Base-by-base conservation (phyloP, 371 early-diverging fungal genomes). In the Saksenaea oblongispora region DNA sequence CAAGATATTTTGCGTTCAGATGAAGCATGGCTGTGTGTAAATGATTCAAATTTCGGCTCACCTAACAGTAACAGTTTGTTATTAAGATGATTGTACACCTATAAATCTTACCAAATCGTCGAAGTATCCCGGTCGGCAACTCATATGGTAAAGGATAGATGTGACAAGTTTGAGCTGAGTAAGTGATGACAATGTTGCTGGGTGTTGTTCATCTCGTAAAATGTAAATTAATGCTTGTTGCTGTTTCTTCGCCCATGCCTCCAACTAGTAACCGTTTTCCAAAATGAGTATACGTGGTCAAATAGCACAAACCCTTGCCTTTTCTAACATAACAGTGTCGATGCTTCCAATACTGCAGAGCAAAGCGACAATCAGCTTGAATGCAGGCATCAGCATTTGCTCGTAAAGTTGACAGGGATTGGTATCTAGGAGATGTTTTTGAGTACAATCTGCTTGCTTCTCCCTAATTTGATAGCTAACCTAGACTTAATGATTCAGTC, bases 211-310 rank as follows among this genome's bases (percentile, higher is more conserved):
- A 36, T 88, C 85, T 51, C 78, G 78, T 27, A 93, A 64, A 34
- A 91, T 84, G 24, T 80, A 71, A 24, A 80, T 75, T 13, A 93
- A 65, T 11, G 82, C 74, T 15, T 80, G 80, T 57, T 86, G 85
- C 69, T 93, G 93, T 54, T 76, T 81, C 47, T 80, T 71, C 2
- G 87, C 70, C 73, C 88, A 93, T 0, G 69, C 65, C n/a, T 85
- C 80, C 2, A 83, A 63, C 86, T 86, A 66, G 18, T 36, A 59
- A 59, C n/a, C 34, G 18, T 53, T 36, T 22, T 26, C n/a, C 31
- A 34, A 53, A 42, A 61, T 11, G 3, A 41, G 13, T 37, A n/a
- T 11, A 54, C 24, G 42, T 35, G 5, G 8, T 3, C 11, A 28
- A n/a, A 34, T 3, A 35, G 11, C 15, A 44, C 10, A 55, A 34